Conservation (phyloP, 257 asterid species). For the Solanum pennellii region DNA sequence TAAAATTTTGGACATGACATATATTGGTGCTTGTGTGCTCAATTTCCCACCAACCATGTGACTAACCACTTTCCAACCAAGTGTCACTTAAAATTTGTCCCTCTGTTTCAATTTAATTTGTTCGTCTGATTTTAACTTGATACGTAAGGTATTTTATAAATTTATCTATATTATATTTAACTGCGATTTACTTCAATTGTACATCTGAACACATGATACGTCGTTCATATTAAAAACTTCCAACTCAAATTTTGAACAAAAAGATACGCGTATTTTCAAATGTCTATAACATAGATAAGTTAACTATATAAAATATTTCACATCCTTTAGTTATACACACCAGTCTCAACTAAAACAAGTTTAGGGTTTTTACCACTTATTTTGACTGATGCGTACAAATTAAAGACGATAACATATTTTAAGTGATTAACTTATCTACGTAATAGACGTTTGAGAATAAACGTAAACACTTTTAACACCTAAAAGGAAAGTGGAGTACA, state of each 20-base stretch:
- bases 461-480: neutral
- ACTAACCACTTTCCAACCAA: neutral
- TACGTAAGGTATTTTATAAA: neutral
- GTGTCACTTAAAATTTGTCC: neutral
- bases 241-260: neutral
- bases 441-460: neutral
- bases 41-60: neutral
- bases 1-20: neutral
- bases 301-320: neutral
- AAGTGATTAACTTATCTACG: neutral
- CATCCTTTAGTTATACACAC: neutral
- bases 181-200: neutral
- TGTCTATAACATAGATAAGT: neutral
- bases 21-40: neutral
- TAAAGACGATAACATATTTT: neutral
- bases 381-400: neutral
- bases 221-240: neutral
- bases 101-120: neutral
- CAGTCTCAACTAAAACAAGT: neutral
- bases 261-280: neutral
- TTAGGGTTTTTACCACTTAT: neutral
- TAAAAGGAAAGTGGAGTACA: neutral
- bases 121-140: rapidly evolving
- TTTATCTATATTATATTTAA: too few relatives aligned
- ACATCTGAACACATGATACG: neutral